Evolutionary conservation across 176 grass and related monocot species (phyloP), one percentile per base, ranked within the genome.

Genomic region (Phragmites australis): DNA sequence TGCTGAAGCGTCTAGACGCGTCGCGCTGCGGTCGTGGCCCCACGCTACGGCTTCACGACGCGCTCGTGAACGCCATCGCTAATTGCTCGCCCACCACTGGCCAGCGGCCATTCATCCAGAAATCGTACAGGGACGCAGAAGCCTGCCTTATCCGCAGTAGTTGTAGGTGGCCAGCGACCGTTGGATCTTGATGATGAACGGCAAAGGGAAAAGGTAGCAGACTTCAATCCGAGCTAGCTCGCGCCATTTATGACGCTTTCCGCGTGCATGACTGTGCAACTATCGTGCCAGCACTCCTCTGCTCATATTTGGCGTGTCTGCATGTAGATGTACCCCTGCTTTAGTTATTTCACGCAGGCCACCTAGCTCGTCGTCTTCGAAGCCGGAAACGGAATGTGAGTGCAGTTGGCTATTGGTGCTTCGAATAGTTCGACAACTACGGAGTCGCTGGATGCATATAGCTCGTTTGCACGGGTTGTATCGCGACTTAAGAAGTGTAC

Each of bases 1-100:
- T 73, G 75, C 12, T 79, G 86, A 83, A 48, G 55, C 72, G 54
- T 72, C 85, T 14, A 44, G 6, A 29, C 59, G 23, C 41, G 50
- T 66, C 58, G 41, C 37, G 5, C 48, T 48, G 22, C 34, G 31
- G 31, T 18, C 6, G 9, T 8, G 30, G 64, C 31, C 17, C 74
- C 19, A 40, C 74, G 65, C 65, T 50, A 18, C 32, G 40, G 23
- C 43, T 29, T 75, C 78, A 76, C 78, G 71, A 52, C 52, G 71
- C 62, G 85, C 85, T 44, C 70, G 70, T 81, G 78, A 87, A 2
- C 70, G 0, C 15, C 16, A 16, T 1, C 5, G 14, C 54, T 43
- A 18, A 17, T 8, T 61, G 64, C 74, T 84, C 53, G 16, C 21
- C 18, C 54, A 4, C 40, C 53, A 12, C 34, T 37, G n/a, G n/a